These are phyloP conservation scores for Lasiodiplodia hormozganensis DNA, from an alignment of 2,329 filamentous ascomycete genomes.

Conservation along the genomic window DNA sequence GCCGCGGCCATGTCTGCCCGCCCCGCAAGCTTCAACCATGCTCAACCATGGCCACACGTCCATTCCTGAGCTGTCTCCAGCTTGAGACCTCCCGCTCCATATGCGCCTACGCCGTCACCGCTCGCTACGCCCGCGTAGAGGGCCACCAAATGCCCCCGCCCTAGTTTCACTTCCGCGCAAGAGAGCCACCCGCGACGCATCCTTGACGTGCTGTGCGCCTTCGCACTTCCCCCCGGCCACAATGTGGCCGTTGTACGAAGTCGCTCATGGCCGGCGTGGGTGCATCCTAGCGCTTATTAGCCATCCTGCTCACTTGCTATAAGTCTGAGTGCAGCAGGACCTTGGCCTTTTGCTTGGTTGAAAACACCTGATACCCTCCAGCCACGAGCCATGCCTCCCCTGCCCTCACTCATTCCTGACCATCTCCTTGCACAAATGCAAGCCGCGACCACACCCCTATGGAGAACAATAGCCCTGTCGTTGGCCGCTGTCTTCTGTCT, in stretches of 20 bases:
- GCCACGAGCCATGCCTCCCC: constrained; percentile 16
- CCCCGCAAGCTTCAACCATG: constrained; percentile 25
- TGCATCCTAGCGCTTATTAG: constrained; percentile 25
- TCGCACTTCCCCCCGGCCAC: constrained; percentile 16
- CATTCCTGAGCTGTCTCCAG: constrained; percentile 22
- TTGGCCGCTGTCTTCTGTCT: constrained; percentile 13
- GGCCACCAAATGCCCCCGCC: constrained; percentile 10
- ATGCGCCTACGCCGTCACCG: constrained; percentile 2
- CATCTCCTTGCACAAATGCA: constrained; percentile 16
- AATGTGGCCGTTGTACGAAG: constrained; percentile 20
- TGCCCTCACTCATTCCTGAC: constrained; percentile 6
- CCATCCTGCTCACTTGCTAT: constrained; percentile 8
- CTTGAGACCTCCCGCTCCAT: constrained; percentile 8
- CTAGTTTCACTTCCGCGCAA: constrained; percentile 19
- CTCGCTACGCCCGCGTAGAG: constrained; percentile 5
- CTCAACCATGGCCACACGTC: background rate
- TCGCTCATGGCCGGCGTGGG: constrained; percentile 8
- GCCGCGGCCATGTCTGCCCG: constrained; percentile 5
- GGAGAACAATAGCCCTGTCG: constrained; percentile 8
- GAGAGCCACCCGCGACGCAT: constrained; percentile 20
- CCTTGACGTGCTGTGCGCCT: constrained; percentile 19
- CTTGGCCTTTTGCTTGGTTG: constrained; percentile 10
- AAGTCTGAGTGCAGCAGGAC: constrained; percentile 11
- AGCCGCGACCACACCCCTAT: background rate
- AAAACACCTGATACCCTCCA: constrained; percentile 2